phyloP scores from a whole-genome alignment of 2,329 filamentous ascomycete genomes.

The Fusarium compactum region DNA sequence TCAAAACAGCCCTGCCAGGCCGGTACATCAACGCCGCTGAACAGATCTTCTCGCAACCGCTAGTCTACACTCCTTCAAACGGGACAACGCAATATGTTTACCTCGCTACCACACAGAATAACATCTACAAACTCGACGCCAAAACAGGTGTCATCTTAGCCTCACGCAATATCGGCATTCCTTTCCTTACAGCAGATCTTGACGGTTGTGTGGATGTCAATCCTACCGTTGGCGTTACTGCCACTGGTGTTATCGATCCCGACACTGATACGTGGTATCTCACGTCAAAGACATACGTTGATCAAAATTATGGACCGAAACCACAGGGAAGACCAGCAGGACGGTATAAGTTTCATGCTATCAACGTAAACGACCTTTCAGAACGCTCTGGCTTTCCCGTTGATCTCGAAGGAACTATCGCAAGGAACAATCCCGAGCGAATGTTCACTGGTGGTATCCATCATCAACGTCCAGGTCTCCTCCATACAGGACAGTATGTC shows the following conservation, averaged over 20 bases:
- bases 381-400: conserved; percentile 60
- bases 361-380: conserved; percentile 54
- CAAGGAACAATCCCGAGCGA: conserved; percentile 61
- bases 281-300: conserved; percentile 57
- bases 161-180: conserved; percentile 61
- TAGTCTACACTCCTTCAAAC: conserved; percentile 62
- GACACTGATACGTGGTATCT: conserved; percentile 59
- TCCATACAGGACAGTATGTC: conserved; percentile 59
- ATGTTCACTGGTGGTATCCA: conserved; percentile 65
- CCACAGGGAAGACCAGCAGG: conserved; percentile 52
- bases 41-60: conserved; percentile 65
- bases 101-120: conserved; percentile 68
- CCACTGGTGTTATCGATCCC: conserved; percentile 61
- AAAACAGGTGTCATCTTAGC: conserved; percentile 65
- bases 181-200: conserved; percentile 63
- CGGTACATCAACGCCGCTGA: conserved; percentile 63
- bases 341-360: conserved; percentile 54
- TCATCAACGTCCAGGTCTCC: conserved; percentile 63
- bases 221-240: conserved; percentile 60
- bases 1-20: conserved; percentile 64
- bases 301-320: conserved; percentile 48
- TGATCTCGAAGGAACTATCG: conserved; percentile 59
- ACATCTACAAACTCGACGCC: conserved; percentile 67
- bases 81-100: conserved; percentile 65
- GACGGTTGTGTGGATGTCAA: conserved; percentile 62